Conservation (phyloP, 495 filamentous ascomycete species). For the Aspergillus affinis region DNA sequence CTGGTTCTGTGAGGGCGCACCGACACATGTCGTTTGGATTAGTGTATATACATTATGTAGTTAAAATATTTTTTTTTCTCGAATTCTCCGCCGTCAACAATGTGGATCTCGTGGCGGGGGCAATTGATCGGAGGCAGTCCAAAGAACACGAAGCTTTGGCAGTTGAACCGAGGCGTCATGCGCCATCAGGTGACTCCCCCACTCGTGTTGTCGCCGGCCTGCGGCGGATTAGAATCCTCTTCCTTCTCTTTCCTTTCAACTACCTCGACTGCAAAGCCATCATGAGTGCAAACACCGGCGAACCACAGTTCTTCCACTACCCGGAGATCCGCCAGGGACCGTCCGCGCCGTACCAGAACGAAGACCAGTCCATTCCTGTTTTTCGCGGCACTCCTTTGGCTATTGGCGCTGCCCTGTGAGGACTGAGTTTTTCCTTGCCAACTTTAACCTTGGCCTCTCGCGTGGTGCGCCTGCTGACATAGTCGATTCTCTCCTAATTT, state of each 20-base stretch:
- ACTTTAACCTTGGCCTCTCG: not conserved
- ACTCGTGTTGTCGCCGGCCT: not conserved
- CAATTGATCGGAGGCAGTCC: not conserved
- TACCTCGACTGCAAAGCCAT: conserved; percentile 1
- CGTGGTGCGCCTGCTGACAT: conserved; percentile 1
- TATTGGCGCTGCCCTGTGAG: conserved; percentile 52
- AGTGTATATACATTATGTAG: not conserved
- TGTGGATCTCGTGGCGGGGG: not conserved
- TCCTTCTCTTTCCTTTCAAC: not conserved
- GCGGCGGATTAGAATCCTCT: not conserved
- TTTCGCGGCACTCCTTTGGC: conserved; percentile 51
- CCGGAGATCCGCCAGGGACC: conserved; percentile 46
- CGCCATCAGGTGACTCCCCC: not conserved
- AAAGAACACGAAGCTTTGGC: not conserved
- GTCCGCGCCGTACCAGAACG: conserved; percentile 45
- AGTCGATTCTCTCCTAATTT: not conserved
- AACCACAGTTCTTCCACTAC: conserved; percentile 41
- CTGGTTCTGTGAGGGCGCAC: conserved; percentile 54
- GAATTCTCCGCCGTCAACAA: not conserved
- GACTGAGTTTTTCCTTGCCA: conserved; percentile 1
- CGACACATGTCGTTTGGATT: not conserved
- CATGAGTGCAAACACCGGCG: conserved; percentile 24
- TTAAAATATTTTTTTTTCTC: not conserved
- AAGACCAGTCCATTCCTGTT: conserved; percentile 52
- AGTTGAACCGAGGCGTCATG: not conserved